Conservation (phyloP, 768 basidiomycete species). For the Gymnopilus junonius region DNA sequence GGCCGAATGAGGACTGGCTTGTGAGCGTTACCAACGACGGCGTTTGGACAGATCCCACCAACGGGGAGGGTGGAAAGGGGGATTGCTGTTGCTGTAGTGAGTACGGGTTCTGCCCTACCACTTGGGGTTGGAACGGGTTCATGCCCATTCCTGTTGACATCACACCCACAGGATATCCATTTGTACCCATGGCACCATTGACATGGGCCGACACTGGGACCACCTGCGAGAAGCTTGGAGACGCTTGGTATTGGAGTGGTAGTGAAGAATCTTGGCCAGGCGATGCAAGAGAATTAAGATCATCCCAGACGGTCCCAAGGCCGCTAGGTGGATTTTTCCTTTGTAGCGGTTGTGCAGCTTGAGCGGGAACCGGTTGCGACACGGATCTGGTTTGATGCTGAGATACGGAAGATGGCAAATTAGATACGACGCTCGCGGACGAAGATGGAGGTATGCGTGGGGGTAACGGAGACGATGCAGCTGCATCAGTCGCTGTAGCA, state of each 20-base stretch:
- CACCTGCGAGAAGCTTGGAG: slow-evolving; percentile 5
- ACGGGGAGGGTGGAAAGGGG: slow-evolving; percentile 15
- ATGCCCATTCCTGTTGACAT: slow-evolving; percentile 27
- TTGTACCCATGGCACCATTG: slow-evolving; percentile 20
- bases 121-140: slow-evolving; percentile 32
- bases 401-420: slow-evolving; percentile 6
- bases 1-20: slow-evolving; percentile 6
- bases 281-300: slow-evolving; percentile 55
- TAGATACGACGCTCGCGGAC: slow-evolving; percentile 10
- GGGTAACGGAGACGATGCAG: slow-evolving; percentile 4
- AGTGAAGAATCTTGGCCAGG: slow-evolving; percentile 51
- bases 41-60: slow-evolving; percentile 12
- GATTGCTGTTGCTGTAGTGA: slow-evolving; percentile 22
- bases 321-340: slow-evolving; percentile 15
- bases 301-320: slow-evolving; percentile 57
- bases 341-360: slow-evolving; percentile 8
- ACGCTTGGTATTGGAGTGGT: slow-evolving; percentile 47
- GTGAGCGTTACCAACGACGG: slow-evolving; percentile 22
- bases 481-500: slow-evolving; percentile 2
- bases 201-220: slow-evolving; percentile 1
- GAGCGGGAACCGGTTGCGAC: slow-evolving; percentile 26
- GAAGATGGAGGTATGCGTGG: slow-evolving; percentile 11
- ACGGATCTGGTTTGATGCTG: slow-evolving; percentile 14
- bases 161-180: slow-evolving; percentile 19
- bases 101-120: slow-evolving; percentile 33